Conservation (phyloP, 1,284 basidiomycete genomes). For the Cronartium ribicola region DNA sequence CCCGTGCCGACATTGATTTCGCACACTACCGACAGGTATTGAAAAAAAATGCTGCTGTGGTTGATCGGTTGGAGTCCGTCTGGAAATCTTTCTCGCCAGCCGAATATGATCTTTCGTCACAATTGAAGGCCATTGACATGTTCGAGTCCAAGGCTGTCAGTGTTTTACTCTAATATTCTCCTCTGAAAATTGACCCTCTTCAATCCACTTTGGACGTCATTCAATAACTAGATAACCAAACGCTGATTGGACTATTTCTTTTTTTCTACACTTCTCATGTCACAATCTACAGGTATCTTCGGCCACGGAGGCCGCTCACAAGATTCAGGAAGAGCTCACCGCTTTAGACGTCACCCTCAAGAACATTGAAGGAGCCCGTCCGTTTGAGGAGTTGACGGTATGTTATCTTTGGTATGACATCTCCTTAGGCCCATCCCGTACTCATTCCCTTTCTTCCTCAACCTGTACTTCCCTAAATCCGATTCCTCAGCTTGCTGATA, state of each 20-base stretch:
- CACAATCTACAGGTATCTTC: constrained; percentile 65
- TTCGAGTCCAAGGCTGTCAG: constrained; percentile 95
- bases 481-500: constrained; percentile 68
- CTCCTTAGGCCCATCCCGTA: constrained; percentile 7
- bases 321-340: constrained; percentile 88
- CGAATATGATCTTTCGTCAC: constrained; percentile 86
- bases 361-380: constrained; percentile 95
- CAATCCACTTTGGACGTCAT: too few species aligned
- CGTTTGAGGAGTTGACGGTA: constrained; percentile 94
- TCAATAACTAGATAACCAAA: too few species aligned
- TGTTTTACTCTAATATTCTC: not conserved
- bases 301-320: constrained; percentile 82
- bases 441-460: not conserved
- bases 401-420: constrained; percentile 47
- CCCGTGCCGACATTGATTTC: constrained; percentile 62
- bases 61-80: constrained; percentile 88
- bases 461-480: not conserved
- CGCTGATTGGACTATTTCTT: not conserved
- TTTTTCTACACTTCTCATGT: not conserved
- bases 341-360: constrained; percentile 88
- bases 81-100: constrained; percentile 88
- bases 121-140: constrained; percentile 91
- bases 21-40: constrained; percentile 83
- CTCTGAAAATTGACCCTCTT: too few species aligned
- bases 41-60: constrained; percentile 80